Percentiles rank a stretch among this genome's conserved stretches.
Evolutionary conservation across 345 rosid species (phyloP).

Genomic region (Dimocarpus longan): DNA sequence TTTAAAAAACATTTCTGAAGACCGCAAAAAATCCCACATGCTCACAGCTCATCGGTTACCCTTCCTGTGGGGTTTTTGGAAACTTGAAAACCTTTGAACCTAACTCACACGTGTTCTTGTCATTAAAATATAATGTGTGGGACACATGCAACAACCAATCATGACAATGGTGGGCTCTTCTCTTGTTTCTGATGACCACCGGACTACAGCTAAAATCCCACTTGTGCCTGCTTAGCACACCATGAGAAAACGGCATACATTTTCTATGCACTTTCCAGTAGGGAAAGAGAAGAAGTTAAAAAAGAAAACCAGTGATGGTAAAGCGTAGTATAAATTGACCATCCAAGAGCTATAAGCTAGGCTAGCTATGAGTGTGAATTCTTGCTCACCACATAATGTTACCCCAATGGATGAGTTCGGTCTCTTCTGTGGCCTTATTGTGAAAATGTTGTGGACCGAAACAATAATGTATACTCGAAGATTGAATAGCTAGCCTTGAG

Average conservation of each 20-base stretch:
- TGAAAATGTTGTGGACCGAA: background rate
- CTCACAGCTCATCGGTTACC: constrained; percentile 32
- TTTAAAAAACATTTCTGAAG: too few relatives aligned
- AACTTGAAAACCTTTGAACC: constrained; percentile 19
- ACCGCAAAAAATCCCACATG: constrained; percentile 20
- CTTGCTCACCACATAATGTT: constrained; percentile 6
- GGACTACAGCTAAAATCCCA: constrained; percentile 40
- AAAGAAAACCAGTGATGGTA: background rate
- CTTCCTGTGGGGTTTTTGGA: constrained; percentile 18
- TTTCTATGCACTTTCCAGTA: constrained; percentile 5
- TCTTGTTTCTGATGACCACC: constrained; percentile 9
- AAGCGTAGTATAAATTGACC: constrained; percentile 1
- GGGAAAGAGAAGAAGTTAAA: background rate
- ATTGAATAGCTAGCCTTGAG: background rate
- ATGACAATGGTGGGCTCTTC: constrained; percentile 27
- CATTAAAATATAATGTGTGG: constrained; percentile 22
- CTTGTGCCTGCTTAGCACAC: constrained; percentile 29
- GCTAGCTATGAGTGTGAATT: background rate
- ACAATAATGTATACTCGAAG: background rate
- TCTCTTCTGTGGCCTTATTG: background rate
- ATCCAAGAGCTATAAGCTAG: background rate
- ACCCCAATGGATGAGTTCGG: background rate
- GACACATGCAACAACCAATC: constrained; percentile 14
- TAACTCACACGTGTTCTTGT: constrained; percentile 41
- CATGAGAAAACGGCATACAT: background rate